Evolutionary conservation across 2,329 filamentous ascomycete species (phyloP), one percentile per base, ranked within the genome.

Genomic region (Fusarium palustre): DNA sequence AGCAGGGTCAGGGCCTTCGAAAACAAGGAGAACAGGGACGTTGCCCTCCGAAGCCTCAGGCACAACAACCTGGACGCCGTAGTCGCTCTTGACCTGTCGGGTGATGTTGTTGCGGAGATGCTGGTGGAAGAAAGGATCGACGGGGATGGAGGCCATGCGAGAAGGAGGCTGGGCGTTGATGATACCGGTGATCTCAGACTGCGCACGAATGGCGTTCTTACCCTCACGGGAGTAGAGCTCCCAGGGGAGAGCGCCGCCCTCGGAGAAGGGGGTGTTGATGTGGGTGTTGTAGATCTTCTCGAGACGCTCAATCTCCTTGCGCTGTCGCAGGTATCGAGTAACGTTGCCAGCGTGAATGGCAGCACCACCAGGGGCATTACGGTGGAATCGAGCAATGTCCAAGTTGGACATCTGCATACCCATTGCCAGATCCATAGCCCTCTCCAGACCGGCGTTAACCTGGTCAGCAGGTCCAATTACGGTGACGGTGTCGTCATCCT

Each of bases 161-260:
- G 89, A 86, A 5, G 92, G 92, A 42, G 92, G 92, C 76, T 94
- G 91, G 49, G 88, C 88, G 64, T 87, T 87, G 71, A 95, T 88
- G 61, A 96, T 87, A 73, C 87, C 88, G 76, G 88, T 90, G 75
- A 96, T 90, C 73, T 94, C 92, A 9, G 88, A 87, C 74, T 92
- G 90, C 10, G 91, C 92, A 73, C 90, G 90, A 76, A 92, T 88
- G 30, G 88, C 87, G 76, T 94, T 97, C 84, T 96, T 97, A 69
- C 91, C 90, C 74, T 97, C 92, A 38, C 91, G 88, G 9, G 93
- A 92, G 80, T 94, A 97, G 56, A 98, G 87, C 78, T 97, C 91
- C 93, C 94, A 97, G 0, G 90, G 90, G 45, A 92, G 88, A 13
- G 89, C 89, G 36, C 90, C 90, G 45, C 92, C 89, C 50, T 87